Base-by-base conservation (phyloP, 257 asterid species). In the Ilex asprella region DNA sequence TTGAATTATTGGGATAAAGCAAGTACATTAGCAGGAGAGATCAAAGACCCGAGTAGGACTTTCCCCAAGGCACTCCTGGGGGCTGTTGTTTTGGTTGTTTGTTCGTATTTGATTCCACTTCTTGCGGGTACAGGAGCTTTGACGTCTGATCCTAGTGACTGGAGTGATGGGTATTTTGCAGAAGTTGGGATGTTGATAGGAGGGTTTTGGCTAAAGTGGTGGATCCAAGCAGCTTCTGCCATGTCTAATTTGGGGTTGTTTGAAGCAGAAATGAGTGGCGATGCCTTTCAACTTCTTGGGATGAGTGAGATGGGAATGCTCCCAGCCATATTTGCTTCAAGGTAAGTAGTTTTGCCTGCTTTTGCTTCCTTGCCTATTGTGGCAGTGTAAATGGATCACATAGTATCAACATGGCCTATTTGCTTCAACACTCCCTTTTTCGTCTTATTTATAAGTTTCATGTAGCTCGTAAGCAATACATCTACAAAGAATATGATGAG, bases 271-370 rank as follows among this genome's bases (percentile, higher is more conserved):
- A 91, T 91, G 98, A 91, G 95, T 63, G 79, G 90, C 56, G 98
- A 91, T 70, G 81, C 94, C 2, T 91, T 76, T 67, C 98, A 86
- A 76, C 95, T 91, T 61, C 75, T 91, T 51, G 96, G 98, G 29
- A 91, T 91, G 98, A 86, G 96, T 15, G 86, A 91, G 75, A 84
- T 86, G 4, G 98, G 98, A 75, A 76, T 91, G 92, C 81, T 91
- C n/a, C 96, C 96, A 30, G 80, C 95, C 63, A 29, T 86, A 30
- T 92, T 92, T 68, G 82, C 93, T 57, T 67, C 75, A 2, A 84
- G 98, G 98, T 86, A 59, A 11, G 75, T 58, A 35, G 1, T 54
- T 31, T 7, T 51, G 46, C 43, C 29, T 58, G 12, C 57, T 53
- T 31, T 14, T 55, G 30, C 3, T 21, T 67, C 9, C 5, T 46